phyloP scores from a whole-genome alignment of 164 flowering plant species.

The Aristolochia californica region DNA sequence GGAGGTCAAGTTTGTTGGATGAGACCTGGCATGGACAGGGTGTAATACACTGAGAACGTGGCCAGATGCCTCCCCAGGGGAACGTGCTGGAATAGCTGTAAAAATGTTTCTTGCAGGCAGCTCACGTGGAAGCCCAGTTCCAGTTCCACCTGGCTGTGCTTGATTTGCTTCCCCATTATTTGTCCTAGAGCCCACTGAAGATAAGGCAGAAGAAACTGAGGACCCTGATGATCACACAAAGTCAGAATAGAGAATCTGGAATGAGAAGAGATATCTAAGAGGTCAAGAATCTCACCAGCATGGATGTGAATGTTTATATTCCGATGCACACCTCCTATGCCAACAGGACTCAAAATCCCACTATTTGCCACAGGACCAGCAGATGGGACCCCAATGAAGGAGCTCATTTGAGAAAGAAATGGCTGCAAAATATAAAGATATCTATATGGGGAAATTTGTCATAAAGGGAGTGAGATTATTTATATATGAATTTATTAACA shows the following conservation, averaged over 20 bases:
- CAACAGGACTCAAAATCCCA: slow-evolving; percentile 38
- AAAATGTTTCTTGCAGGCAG: slow-evolving; percentile 19
- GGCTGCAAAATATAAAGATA: slow-evolving; percentile 48
- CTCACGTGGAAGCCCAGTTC: slow-evolving; percentile 9
- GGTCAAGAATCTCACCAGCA: slow-evolving; percentile 52
- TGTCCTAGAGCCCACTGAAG: slow-evolving; percentile 48
- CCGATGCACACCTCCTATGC: slow-evolving; percentile 55
- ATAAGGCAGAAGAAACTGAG: slow-evolving; percentile 32
- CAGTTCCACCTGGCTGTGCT: slow-evolving; percentile 8
- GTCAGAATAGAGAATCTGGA: background rate
- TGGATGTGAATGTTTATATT: slow-evolving; percentile 85
- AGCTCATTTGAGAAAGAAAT: slow-evolving; percentile 70
- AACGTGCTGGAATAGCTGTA: slow-evolving; percentile 19
- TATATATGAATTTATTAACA: background rate
- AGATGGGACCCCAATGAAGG: slow-evolving; percentile 50
- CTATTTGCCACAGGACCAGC: slow-evolving; percentile 28
- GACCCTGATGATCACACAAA: slow-evolving; percentile 23
- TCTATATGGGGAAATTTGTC: background rate
- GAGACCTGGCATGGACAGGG: slow-evolving; percentile 18
- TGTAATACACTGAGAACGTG: slow-evolving; percentile 13
- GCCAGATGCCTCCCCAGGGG: slow-evolving; percentile 14
- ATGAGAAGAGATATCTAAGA: background rate
- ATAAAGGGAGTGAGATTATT: background rate
- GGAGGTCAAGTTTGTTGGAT: slow-evolving; percentile 6
- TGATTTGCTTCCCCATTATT: slow-evolving; percentile 15